phyloP scores from a whole-genome alignment of 306 rosid species.

The Fragaria ananassa region DNA sequence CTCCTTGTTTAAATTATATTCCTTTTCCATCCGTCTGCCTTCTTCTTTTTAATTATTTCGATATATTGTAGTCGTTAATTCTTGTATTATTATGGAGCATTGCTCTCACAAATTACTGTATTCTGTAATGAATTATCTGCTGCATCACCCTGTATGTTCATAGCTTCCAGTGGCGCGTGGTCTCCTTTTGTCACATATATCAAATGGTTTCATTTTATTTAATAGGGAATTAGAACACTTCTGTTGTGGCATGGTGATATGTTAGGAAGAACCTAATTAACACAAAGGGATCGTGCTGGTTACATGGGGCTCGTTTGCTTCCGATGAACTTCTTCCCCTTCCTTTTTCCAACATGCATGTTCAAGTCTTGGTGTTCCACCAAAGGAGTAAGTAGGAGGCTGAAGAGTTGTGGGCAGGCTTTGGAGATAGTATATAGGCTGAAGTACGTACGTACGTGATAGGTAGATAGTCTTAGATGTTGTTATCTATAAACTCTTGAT shows the following conservation, averaged over 20 bases:
- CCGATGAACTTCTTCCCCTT: too few species aligned
- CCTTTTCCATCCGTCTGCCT: not conserved
- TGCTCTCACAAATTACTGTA: not conserved
- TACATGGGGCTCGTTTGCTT: too few species aligned
- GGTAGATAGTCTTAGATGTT: too few species aligned
- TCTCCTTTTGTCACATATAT: constrained; percentile 5
- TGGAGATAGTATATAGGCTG: too few species aligned
- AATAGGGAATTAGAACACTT: not conserved
- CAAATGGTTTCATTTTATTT: not conserved
- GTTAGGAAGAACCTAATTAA: too few species aligned
- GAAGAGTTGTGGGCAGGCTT: too few species aligned
- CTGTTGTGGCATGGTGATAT: not conserved
- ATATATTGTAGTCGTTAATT: not conserved
- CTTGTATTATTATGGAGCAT: not conserved
- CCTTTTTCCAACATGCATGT: too few species aligned
- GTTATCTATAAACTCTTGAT: too few species aligned
- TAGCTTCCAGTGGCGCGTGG: not conserved
- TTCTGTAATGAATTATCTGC: not conserved
- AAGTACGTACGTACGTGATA: too few species aligned
- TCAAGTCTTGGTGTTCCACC: too few species aligned
- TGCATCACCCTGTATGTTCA: not conserved
- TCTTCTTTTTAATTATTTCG: not conserved
- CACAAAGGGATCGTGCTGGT: too few species aligned
- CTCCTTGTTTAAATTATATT: not conserved
- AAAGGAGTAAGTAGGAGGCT: too few species aligned